phyloP scores from a whole-genome alignment of 2,329 filamentous ascomycete species.

The Sporothrix humicola region DNA sequence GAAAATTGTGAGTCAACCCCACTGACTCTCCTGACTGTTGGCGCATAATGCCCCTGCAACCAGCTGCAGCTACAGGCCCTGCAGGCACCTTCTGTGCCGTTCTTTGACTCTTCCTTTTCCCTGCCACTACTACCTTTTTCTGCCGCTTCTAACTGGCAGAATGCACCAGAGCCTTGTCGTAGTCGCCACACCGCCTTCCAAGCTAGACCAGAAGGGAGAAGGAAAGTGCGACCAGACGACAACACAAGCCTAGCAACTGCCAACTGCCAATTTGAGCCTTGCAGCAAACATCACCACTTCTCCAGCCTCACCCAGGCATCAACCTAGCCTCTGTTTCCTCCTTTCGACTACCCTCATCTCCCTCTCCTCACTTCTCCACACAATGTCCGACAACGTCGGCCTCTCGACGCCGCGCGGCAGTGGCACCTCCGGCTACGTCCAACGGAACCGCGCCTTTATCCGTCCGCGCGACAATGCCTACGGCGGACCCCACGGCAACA shows the following conservation, averaged over 20 bases:
- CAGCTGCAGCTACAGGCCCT: background rate
- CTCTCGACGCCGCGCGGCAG: constrained; percentile 92
- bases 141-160: constrained; percentile 18
- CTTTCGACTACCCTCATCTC: background rate
- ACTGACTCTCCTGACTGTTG: background rate
- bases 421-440: constrained; percentile 96
- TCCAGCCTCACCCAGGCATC: background rate
- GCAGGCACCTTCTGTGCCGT: constrained; percentile 5
- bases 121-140: constrained; percentile 7
- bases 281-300: constrained; percentile 7
- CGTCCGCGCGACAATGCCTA: constrained; percentile 79
- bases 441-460: constrained; percentile 90
- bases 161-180: constrained; percentile 32
- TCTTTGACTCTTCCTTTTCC: background rate
- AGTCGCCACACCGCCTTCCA: constrained; percentile 30
- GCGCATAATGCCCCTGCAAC: constrained; percentile 1
- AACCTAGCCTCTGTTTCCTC: background rate
- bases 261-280: background rate
- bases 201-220: background rate
- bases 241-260: background rate
- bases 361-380: background rate
- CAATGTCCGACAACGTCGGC: constrained; percentile 96
- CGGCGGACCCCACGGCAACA: constrained; percentile 76
- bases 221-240: constrained; percentile 1
- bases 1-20: constrained; percentile 33